Base-by-base conservation (phyloP, 805 yeast species). In the Helenozyma rhizophorensis region DNA sequence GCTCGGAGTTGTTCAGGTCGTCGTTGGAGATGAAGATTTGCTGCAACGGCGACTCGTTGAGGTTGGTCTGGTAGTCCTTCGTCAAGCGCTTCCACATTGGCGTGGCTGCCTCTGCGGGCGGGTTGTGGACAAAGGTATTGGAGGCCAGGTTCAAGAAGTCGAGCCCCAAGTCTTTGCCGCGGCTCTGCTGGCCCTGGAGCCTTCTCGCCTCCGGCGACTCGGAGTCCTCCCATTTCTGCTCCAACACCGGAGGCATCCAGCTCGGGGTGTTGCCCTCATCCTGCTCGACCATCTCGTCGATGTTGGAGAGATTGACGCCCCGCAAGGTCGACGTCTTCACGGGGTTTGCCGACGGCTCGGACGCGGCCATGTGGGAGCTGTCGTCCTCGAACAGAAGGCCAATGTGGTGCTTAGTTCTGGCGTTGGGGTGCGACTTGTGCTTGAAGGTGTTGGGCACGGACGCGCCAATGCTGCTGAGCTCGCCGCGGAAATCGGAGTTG, bases 361-460 rank as follows among this genome's bases (percentile, higher is more conserved):
- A 9, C 7, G 32, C 37, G 6, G 31, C 29, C 14, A 10, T 15
- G 17, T 18, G 14, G 23, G 36, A 23, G 11, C 29, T 23, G n/a
- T 39, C 45, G 8, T 26, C 36, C 12, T 30, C 30, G n/a, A 33
- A 23, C 21, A 31, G 32, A 21, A 33, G 28, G 14, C 61, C 63
- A 9, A 62, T 47, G n/a, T 44, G 47, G 6, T 47, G 35, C 40
- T 63, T 66, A 2, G 72, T 60, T 34, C 51, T 58, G 14, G 72
- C 72, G 37, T 65, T 66, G 5, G 71, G 71, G 39, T 63, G 68
- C n/a, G 66, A 57, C 41, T 65, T 66, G 36, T 65, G 58, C 37
- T 64, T 60, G 54, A 66, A 66, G 1, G 72, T 66, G 36, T 66
- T 66, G 14, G 72, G 71, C 14, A 62, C 61, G 2, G 70, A 62